Conservation (phyloP, 495 filamentous ascomycete genomes). For the Trichoderma reesei region DNA sequence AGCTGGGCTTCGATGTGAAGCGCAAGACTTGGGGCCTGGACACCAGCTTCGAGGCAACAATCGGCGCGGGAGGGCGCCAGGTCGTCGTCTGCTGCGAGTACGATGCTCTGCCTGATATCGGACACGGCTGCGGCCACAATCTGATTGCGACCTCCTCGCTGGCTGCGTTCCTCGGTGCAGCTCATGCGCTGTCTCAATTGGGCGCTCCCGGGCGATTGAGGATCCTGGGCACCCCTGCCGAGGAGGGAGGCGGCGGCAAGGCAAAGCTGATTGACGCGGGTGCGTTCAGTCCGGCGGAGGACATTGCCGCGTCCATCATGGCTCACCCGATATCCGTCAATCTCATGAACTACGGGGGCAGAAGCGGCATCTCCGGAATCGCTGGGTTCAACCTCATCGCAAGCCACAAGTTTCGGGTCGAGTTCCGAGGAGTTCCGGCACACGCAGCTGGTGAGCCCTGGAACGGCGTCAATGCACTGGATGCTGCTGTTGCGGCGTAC, state of each 20-base stretch:
- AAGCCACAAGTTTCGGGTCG: constrained; percentile 39
- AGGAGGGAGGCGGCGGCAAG: constrained; percentile 50
- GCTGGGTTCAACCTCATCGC: constrained; percentile 33
- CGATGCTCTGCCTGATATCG: constrained; percentile 34
- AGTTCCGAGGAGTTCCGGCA: constrained; percentile 39
- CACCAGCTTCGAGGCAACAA: constrained; percentile 46
- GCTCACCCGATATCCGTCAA: constrained; percentile 39
- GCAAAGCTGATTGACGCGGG: constrained; percentile 39
- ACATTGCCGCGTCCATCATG: constrained; percentile 42
- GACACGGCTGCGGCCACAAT: constrained; percentile 53
- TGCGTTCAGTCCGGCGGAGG: constrained; percentile 30
- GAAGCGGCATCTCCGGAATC: constrained; percentile 7
- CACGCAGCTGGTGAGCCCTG: constrained; percentile 55
- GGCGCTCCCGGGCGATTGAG: constrained; percentile 44
- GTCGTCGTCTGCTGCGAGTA: constrained; percentile 52
- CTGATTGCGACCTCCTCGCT: constrained; percentile 55
- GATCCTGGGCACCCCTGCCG: constrained; percentile 59
- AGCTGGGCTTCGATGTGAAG: constrained; percentile 33
- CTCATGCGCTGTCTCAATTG: constrained; percentile 38
- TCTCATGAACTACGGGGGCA: constrained; percentile 12
- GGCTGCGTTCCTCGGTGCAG: constrained; percentile 47
- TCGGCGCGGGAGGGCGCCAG: constrained; percentile 38
- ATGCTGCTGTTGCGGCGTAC: constrained; percentile 52
- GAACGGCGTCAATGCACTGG: constrained; percentile 55
- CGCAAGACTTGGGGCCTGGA: constrained; percentile 39